Percentiles rank a stretch among this genome's conserved stretches.
phyloP scores from a whole-genome alignment of 2,329 filamentous ascomycete species.

The Alternaria arbusti region DNA sequence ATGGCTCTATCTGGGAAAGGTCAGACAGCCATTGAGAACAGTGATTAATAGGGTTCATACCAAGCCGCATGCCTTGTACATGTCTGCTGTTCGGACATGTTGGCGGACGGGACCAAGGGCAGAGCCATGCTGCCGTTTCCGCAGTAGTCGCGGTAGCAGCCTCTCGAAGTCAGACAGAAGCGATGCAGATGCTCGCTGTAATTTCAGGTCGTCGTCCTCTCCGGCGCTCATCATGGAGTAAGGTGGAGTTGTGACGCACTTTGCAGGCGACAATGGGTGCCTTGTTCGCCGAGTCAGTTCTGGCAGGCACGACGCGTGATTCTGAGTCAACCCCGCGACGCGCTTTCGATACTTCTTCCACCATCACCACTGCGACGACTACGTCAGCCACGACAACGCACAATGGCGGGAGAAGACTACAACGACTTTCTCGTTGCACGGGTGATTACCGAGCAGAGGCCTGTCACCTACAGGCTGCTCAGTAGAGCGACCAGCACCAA shows the following conservation, averaged over 20 bases:
- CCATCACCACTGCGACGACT: background rate
- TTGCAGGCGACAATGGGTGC: conserved; percentile 3
- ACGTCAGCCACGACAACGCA: background rate
- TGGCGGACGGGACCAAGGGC: conserved; percentile 40
- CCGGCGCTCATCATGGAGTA: conserved; percentile 42
- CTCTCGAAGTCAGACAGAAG: conserved; percentile 38
- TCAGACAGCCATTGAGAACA: conserved; percentile 2
- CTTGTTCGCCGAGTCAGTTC: conserved; percentile 35
- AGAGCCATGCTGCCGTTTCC: conserved; percentile 37
- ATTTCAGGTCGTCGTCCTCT: conserved; percentile 55
- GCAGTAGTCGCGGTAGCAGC: conserved; percentile 46
- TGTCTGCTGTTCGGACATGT: conserved; percentile 48
- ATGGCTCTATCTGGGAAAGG: conserved; percentile 71
- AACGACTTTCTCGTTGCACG: conserved; percentile 76
- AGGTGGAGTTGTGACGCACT: conserved; percentile 1
- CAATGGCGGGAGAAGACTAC: conserved; percentile 64
- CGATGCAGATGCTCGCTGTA: conserved; percentile 52
- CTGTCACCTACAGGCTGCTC: conserved; percentile 84
- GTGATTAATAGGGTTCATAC: conserved; percentile 20
- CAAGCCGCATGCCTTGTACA: conserved; percentile 48
- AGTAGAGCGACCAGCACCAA: conserved; percentile 84
- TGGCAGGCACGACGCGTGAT: conserved; percentile 34
- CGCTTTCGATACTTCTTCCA: conserved; percentile 16
- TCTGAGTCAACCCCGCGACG: conserved; percentile 34
- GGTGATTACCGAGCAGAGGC: conserved; percentile 76